Base-by-base conservation (phyloP, 345 rosid species). In the Eucalyptus urophylla region DNA sequence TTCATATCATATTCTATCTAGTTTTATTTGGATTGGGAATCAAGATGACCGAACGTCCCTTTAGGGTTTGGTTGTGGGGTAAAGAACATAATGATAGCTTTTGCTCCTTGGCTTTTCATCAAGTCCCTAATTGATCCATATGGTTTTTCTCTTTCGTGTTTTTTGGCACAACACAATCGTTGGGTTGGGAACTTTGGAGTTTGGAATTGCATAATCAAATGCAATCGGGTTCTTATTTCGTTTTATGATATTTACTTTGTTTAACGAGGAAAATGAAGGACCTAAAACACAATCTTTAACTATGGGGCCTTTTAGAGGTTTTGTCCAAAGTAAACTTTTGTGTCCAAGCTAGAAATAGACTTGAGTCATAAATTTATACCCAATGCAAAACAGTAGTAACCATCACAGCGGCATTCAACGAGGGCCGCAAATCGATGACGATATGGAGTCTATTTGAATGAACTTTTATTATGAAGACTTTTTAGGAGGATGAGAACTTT, bases 21-120 rank as follows among this genome's bases (percentile, higher is more conserved):
- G 0, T 53, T 10, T 0, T 19, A 53, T 19, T 0, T 0, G 1
- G 10, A 2, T 53, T 0, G 19, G 5, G 2, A 53, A 53, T 53
- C 10, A 53, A 53, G 56, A 53, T 53, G 24, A 53, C 0, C 10
- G 0, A 53, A 53, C 0, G 0, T 50, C 21, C 54, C 21, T 50
- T 16, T 58, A 58, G 67, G 67, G 12, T 27, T 60, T 60, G 67
- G 67, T 27, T 25, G n/a, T 60, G 67, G n/a, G 31, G 67, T 60
- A 60, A 31, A 27, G 1, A 60, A 60, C 67, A 14, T 29, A 29
- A 27, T 14, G 37, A 4, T 62, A 62, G 69, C 16, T 60, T 60
- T 60, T 60, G 31, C 69, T 11, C 1, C 4, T 13, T 60, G n/a
- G 31, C 14, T 60, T 60, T 60, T 60, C 31, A 60, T 60, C 16